phyloP scores from a whole-genome alignment of 2,329 filamentous ascomycete genomes.

The Colletotrichum sidae region DNA sequence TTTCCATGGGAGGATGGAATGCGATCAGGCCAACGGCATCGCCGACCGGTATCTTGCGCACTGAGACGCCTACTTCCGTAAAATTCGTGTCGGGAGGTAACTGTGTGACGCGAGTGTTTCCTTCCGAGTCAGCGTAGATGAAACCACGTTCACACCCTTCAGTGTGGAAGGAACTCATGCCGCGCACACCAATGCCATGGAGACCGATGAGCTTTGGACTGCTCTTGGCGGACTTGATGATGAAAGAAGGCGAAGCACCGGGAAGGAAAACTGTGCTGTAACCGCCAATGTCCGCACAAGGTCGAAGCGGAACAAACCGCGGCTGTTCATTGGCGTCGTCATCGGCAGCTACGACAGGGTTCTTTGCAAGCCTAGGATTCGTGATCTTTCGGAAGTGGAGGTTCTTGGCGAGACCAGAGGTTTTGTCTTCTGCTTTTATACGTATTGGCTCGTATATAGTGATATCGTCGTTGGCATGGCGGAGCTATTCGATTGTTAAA shows the following conservation, averaged over 20 bases:
- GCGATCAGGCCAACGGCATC: conserved; percentile 79
- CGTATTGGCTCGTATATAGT: conserved; percentile 87
- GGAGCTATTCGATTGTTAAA: conserved; percentile 63
- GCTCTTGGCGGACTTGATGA: conserved; percentile 85
- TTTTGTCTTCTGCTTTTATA: conserved; percentile 49
- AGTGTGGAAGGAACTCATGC: conserved; percentile 82
- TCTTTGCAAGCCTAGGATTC: conserved; percentile 75
- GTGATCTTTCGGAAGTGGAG: conserved; percentile 82
- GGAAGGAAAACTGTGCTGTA: conserved; percentile 87
- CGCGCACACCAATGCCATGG: conserved; percentile 74
- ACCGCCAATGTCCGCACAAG: conserved; percentile 75
- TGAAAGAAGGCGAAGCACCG: conserved; percentile 81
- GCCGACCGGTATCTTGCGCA: conserved; percentile 77
- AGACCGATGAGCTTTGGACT: conserved; percentile 80
- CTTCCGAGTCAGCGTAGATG: conserved; percentile 80
- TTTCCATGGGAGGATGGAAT: conserved; percentile 79
- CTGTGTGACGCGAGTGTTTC: conserved; percentile 79
- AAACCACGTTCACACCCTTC: conserved; percentile 84
- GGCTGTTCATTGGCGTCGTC: conserved; percentile 61
- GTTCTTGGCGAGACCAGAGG: conserved; percentile 61
- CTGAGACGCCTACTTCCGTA: conserved; percentile 77
- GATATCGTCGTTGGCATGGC: conserved; percentile 84
- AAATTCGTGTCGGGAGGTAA: conserved; percentile 76
- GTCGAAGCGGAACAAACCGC: conserved; percentile 65
- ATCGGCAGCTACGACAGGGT: conserved; percentile 60